phyloP scores from a whole-genome alignment of 495 filamentous ascomycete species.

The Aspergillus mulundensis region DNA sequence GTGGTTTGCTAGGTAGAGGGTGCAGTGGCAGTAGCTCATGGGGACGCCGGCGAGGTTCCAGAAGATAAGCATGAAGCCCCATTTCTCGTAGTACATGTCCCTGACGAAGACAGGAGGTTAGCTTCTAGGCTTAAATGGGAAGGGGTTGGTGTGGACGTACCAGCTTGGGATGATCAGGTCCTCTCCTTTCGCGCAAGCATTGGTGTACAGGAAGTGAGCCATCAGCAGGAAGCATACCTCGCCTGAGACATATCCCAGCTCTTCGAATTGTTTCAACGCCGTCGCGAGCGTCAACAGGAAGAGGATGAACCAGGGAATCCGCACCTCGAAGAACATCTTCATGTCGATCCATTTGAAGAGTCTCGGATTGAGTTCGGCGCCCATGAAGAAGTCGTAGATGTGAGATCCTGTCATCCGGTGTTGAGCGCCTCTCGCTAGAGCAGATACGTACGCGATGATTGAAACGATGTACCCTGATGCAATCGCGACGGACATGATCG shows the following conservation, averaged over 20 bases:
- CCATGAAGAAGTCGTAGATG: constrained; percentile 99
- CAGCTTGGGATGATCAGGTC: constrained; percentile 89
- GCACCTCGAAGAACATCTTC: constrained; percentile 99
- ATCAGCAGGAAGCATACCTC: constrained; percentile 81
- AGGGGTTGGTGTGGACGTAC: constrained; percentile 28
- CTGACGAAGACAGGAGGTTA: constrained; percentile 19
- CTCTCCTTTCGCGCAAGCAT: constrained; percentile 92
- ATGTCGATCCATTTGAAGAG: constrained; percentile 87
- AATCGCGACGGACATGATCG: constrained; percentile 82
- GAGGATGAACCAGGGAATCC: constrained; percentile 91
- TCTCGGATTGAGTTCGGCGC: constrained; percentile 90
- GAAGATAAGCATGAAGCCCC: constrained; percentile 99
- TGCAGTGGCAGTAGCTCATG: constrained; percentile 92
- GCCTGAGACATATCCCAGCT: constrained; percentile 80
- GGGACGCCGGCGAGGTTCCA: constrained; percentile 98
- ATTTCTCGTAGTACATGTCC: constrained; percentile 99
- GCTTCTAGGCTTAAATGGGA: background rate
- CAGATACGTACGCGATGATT: constrained; percentile 75
- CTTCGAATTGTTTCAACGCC: constrained; percentile 79
- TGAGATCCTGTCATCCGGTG: constrained; percentile 91
- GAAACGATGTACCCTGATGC: constrained; percentile 75
- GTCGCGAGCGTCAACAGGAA: constrained; percentile 73
- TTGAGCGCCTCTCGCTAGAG: constrained; percentile 67
- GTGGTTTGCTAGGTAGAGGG: constrained; percentile 84
- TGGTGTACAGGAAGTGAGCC: constrained; percentile 90